A percentile compares a stretch with the other conserved stretches of the same genome.
Evolutionary conservation across 2,329 filamentous ascomycete species (phyloP).

Genomic region (Hypocreales sp.): DNA sequence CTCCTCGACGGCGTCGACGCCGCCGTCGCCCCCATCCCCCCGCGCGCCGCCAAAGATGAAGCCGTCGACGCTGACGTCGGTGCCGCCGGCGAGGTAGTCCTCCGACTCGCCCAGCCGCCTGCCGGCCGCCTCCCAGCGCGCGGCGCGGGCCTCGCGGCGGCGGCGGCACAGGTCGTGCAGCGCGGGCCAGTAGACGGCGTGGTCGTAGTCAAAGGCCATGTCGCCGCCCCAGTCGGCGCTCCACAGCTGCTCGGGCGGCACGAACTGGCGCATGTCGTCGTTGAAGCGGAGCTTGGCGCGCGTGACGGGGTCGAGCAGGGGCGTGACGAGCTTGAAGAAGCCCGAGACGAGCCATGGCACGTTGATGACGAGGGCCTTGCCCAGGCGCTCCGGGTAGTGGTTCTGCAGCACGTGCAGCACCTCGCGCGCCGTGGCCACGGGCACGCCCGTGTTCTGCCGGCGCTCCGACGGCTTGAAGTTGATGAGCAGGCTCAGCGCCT

Average conservation of each 20-base stretch:
- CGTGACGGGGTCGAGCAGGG: slow-evolving; percentile 92
- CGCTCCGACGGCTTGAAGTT: slow-evolving; percentile 75
- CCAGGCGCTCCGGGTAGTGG: slow-evolving; percentile 87
- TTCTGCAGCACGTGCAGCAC: slow-evolving; percentile 86
- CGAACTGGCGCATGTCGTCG: slow-evolving; percentile 70
- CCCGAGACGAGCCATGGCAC: slow-evolving; percentile 83
- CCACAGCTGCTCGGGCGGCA: slow-evolving; percentile 72
- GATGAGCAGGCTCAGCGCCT: slow-evolving; percentile 74
- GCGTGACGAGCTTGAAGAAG: slow-evolving; percentile 92
- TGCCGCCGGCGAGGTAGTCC: slow-evolving; percentile 60
- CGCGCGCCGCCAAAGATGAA: not conserved
- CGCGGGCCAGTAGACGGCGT: slow-evolving; percentile 77
- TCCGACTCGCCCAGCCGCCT: slow-evolving; percentile 77
- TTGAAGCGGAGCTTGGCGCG: slow-evolving; percentile 96
- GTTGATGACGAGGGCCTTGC: slow-evolving; percentile 78
- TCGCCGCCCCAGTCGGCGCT: slow-evolving; percentile 58
- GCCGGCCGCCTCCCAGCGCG: slow-evolving; percentile 67
- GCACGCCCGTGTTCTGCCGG: slow-evolving; percentile 57
- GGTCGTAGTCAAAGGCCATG: slow-evolving; percentile 83
- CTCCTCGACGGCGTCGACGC: slow-evolving; percentile 11
- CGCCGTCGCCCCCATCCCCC: slow-evolving; percentile 2
- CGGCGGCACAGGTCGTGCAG: slow-evolving; percentile 56
- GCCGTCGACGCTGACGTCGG: slow-evolving; percentile 15
- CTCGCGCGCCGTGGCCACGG: slow-evolving; percentile 61
- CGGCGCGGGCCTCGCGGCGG: slow-evolving; percentile 43